A percentile compares a stretch with the other conserved stretches of the same genome.
phyloP scores from a whole-genome alignment of 73 alveolate species.

The Stentor roeselii region DNA sequence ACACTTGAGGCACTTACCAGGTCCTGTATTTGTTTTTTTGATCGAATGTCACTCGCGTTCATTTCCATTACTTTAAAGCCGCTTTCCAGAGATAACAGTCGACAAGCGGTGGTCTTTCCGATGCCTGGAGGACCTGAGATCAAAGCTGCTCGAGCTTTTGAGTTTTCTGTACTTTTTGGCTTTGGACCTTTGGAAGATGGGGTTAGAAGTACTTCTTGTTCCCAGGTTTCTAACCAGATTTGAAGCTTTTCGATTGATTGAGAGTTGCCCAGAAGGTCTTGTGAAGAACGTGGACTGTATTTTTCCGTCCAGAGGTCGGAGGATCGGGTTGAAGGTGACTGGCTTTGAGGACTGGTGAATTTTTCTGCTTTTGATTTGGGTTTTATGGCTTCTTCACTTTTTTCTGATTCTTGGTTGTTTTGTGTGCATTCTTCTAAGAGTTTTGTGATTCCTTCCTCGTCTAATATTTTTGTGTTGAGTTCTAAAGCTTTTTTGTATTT shows the following conservation, averaged over 20 bases:
- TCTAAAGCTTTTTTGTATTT: conserved; percentile 81
- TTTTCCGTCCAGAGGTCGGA: conserved; percentile 80
- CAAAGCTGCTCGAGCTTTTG: conserved; percentile 97
- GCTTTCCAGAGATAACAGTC: conserved; percentile 76
- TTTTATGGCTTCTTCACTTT: neutral
- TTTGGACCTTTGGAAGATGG: conserved; percentile 28
- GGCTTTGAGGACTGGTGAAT: neutral
- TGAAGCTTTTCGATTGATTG: conserved; percentile 69
- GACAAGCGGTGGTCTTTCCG: conserved; percentile 97
- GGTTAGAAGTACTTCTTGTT: conserved; percentile 46
- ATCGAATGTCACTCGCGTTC: conserved; percentile 97
- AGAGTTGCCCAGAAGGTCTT: conserved; percentile 89
- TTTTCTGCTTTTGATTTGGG: neutral
- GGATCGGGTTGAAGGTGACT: neutral
- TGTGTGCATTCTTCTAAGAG: conserved; percentile 57
- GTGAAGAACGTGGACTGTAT: conserved; percentile 71
- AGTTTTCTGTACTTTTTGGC: conserved; percentile 54
- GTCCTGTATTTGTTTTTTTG: conserved; percentile 74
- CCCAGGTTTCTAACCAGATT: conserved; percentile 97
- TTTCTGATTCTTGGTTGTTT: conserved; percentile 48
- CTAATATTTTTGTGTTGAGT: conserved; percentile 62
- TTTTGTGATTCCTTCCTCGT: conserved; percentile 67
- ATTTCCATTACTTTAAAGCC: conserved; percentile 87
- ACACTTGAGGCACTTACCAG: neutral
- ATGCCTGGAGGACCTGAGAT: conserved; percentile 99